These are phyloP conservation scores for Boletus subluridellus DNA, from an alignment of 1,284 basidiomycete genomes.

Conservation along the genomic window DNA sequence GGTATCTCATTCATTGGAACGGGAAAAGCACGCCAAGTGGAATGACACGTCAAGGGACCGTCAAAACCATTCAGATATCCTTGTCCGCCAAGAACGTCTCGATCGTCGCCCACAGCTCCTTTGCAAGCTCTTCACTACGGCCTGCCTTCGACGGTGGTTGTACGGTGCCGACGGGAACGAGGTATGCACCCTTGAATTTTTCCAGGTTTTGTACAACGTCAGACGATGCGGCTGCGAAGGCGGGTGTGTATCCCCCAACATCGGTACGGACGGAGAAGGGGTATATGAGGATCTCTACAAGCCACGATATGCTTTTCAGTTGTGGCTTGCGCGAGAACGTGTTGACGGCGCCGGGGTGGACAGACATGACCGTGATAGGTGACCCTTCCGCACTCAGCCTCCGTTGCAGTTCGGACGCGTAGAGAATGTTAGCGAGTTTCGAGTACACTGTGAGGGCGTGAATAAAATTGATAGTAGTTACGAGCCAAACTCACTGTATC, in stretches of 20 bases:
- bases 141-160: constrained; percentile 27
- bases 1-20: neutral
- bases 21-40: neutral
- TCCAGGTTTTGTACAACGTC: constrained; percentile 36
- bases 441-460: constrained; percentile 31
- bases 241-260: constrained; percentile 42
- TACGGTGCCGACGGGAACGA: constrained; percentile 36
- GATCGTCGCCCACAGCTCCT: constrained; percentile 40
- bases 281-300: constrained; percentile 30
- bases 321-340: constrained; percentile 35
- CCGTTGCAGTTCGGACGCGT: constrained; percentile 38
- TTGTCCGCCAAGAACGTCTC: constrained; percentile 31
- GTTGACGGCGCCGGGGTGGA: constrained; percentile 39
- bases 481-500: constrained; percentile 36
- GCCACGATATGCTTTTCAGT: constrained; percentile 19
- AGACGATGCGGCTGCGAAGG: constrained; percentile 47
- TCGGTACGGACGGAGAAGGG: constrained; percentile 38
- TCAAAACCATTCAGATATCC: constrained; percentile 11
- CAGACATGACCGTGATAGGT: constrained; percentile 9
- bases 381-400: constrained; percentile 30
- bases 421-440: constrained; percentile 26
- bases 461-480: neutral
- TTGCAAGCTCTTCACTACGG: constrained; percentile 7
- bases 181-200: constrained; percentile 23
- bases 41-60: neutral